These are phyloP conservation scores for Cytospora piceicola DNA, from an alignment of 2,329 filamentous ascomycete species.

Conservation along the genomic window DNA sequence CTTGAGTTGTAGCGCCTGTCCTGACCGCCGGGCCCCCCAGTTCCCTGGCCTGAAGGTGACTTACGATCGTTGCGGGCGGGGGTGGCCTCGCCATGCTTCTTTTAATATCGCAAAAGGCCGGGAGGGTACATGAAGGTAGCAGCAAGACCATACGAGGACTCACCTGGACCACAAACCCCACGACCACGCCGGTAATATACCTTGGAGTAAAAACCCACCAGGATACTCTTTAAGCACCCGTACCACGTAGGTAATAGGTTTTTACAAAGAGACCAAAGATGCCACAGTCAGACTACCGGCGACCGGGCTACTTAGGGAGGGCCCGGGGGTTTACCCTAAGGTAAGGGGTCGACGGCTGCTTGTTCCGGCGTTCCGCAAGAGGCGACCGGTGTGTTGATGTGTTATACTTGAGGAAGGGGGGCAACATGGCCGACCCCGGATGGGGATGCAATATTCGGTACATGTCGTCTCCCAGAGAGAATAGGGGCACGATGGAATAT, in stretches of 20 bases:
- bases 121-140: not conserved
- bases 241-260: too few relatives aligned
- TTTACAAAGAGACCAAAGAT: not conserved
- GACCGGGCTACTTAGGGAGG: not conserved
- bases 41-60: not conserved
- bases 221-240: not conserved
- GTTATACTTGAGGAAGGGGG: not conserved
- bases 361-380: not conserved
- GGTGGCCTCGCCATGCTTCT: not conserved
- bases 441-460: not conserved
- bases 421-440: not conserved
- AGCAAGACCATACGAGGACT: not conserved
- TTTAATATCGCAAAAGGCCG: not conserved
- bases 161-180: not conserved
- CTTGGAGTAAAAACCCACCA: not conserved
- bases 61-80: not conserved
- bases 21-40: not conserved
- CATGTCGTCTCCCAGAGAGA: not conserved
- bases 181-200: not conserved
- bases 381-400: not conserved
- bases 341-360: not conserved
- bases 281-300: not conserved
- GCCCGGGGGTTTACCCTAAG: not conserved
- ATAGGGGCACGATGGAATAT: not conserved
- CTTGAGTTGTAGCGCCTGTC: not conserved